Base-by-base conservation (phyloP, 495 filamentous ascomycete species). In the Aspergillus asperescens region DNA sequence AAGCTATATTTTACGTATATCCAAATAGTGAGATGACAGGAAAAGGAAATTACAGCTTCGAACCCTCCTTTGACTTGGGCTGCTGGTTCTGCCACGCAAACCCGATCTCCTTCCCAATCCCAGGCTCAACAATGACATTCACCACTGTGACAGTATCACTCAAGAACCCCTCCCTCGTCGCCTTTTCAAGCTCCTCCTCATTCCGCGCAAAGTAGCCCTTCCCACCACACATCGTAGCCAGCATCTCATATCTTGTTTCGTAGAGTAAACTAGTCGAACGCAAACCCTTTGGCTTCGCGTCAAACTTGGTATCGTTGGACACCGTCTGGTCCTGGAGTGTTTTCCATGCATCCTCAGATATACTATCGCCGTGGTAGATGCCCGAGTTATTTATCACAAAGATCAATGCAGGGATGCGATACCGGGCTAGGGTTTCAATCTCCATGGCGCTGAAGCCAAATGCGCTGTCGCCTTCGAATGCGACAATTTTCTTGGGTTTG, bases 321-420 rank as follows among this genome's bases (percentile, higher is more conserved):
- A 55, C 50, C 0, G 67, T 75, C 31, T 70, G 64, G 16, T 61
- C 55, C 55, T 73, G 77, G 24, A 73, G 58, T 16, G 60, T 48
- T 31, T 57, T 49, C 77, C 76, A 81, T 15, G 63, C 65, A 7
- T 63, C 63, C 5, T 60, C 60, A 8, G 66, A 62, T 29, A 69
- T 67, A 7, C 62, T 63, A 40, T 81, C 79, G 0, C 83, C 82
- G 38, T 79, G 77, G 62, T 86, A 86, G 13, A 86, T 74, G 6
- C 82, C 82, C 0, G 79, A 77, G 58, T 86, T 86, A 58, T 85
- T 86, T 35, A 85, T 71, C 0, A 85, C 82, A 50, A 82, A 76
- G 34, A 86, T 75, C 45, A 86, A 60, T 9, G 82, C 68, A 31
- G 83, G 80, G 66, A 86, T 82, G 6, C 71, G 63, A 55, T 80